Evolutionary conservation across 2,329 filamentous ascomycete species (phyloP), one percentile per base, ranked within the genome.

Genomic region (Xylariaceae sp.): DNA sequence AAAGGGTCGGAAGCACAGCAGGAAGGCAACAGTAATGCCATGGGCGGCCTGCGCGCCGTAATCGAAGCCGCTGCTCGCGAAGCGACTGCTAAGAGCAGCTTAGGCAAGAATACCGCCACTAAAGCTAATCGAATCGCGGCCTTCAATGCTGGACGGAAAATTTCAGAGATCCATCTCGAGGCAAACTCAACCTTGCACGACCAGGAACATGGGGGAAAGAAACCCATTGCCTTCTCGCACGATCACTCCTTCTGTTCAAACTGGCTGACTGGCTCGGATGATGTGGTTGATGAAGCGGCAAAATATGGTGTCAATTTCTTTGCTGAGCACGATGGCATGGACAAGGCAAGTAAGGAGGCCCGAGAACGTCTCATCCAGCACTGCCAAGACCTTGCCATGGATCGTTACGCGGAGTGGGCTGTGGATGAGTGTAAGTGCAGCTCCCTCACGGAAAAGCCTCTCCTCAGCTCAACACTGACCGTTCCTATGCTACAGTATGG

Each of bases 201-300:
- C 19, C 9, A 15, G 19, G 19, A 39, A 28, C 24, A 6, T 11
- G 28, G 31, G 19, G 30, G 16, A 18, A 40, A 39, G 29, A 33
- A 33, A 4, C 22, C 26, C 12, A 45, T 38, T 24, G 38, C 34
- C 7, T 39, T 42, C 9, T 13, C 32, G 9, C 43, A 34, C 22
- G 17, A 29, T n/a, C 40, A 44, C 18, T 24, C 37, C 8, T 24
- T 19, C 17, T 37, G 37, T 11, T 16, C 17, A 7, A 37, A 19
- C 32, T 44, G 42, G 42, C 33, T 44, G 8, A 44, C 33, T 18
- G n/a, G 30, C 12, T 39, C 9, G 17, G 41, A 38, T 8, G 22
- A 39, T 17, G 19, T 32, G 9, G 17, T 16, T 4, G 18, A 19
- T 18, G 37, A 31, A 9, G n/a, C 26, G 9, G 12, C 12, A 9